Evolutionary conservation across 805 yeast species (phyloP).

Genomic region (Yarrowia sp.): DNA sequence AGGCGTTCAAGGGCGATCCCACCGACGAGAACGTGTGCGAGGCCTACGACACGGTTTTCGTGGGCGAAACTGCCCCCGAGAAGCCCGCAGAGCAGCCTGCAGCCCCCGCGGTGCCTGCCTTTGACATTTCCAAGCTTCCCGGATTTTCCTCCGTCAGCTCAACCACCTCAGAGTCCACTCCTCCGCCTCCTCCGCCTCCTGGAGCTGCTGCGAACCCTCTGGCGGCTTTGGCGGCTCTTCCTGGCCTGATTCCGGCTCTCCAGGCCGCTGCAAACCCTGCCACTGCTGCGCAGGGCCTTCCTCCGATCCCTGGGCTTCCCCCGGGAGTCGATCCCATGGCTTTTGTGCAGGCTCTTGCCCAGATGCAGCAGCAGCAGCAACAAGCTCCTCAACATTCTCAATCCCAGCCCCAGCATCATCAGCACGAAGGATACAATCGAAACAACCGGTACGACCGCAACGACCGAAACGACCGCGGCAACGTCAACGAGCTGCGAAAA

Average conservation of each 20-base stretch:
- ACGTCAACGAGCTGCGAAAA: not conserved
- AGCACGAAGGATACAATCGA: not conserved
- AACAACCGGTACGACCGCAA: not conserved
- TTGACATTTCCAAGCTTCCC: constrained; percentile 15
- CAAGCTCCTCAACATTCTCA: too few relatives aligned
- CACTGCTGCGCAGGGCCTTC: not conserved
- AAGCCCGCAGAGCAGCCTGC: not conserved
- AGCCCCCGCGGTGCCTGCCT: not conserved
- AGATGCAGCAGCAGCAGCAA: constrained; percentile 8
- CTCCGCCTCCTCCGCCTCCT: constrained; percentile 3
- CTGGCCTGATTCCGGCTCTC: constrained; percentile 6
- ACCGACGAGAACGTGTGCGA: not conserved
- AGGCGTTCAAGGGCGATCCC: not conserved
- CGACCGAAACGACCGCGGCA: not conserved
- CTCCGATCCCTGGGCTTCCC: not conserved
- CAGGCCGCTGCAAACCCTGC: not conserved
- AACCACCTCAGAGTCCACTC: too few relatives aligned
- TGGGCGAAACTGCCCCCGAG: not conserved
- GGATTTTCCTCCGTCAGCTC: not conserved
- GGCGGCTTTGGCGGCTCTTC: constrained; percentile 14
- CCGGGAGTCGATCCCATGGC: constrained; percentile 16
- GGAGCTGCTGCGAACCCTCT: not conserved
- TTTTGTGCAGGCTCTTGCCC: constrained; percentile 1
- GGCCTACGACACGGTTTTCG: constrained; percentile 20
- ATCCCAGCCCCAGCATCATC: not conserved